phyloP scores from a whole-genome alignment of 495 filamentous ascomycete genomes.

The Tuber microsphaerosporum region DNA sequence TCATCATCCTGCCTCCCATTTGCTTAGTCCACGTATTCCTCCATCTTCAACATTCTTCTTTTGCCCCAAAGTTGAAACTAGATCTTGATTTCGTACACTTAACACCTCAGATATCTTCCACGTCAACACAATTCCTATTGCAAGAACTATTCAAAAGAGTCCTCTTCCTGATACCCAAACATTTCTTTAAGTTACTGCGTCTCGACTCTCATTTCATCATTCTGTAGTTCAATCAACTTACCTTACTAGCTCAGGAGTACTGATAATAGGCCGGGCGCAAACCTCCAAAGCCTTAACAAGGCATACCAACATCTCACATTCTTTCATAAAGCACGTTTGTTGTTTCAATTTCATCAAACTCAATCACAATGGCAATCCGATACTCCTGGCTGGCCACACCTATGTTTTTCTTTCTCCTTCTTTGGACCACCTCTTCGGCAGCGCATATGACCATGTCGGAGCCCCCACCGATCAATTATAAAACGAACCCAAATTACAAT shows the following conservation, averaged over 20 bases:
- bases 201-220: conserved; percentile 14
- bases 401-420: conserved; percentile 24
- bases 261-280: conserved; percentile 5
- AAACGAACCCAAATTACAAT: conserved; percentile 33
- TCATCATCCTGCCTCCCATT: conserved; percentile 20
- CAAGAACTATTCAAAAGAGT: conserved; percentile 14
- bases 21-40: conserved; percentile 30
- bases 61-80: conserved; percentile 25
- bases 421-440: conserved; percentile 16
- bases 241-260: neutral
- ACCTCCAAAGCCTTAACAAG: conserved; percentile 18
- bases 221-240: conserved; percentile 21
- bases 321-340: conserved; percentile 5
- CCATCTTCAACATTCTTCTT: conserved; percentile 21
- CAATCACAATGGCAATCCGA: conserved; percentile 15
- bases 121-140: conserved; percentile 32
- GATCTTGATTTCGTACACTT: conserved; percentile 24
- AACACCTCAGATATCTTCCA: conserved; percentile 33
- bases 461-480: conserved; percentile 41
- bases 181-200: conserved; percentile 30
- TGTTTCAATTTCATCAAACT: conserved; percentile 12
- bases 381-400: conserved; percentile 24
- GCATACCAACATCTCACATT: conserved; percentile 15
- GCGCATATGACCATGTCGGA: conserved; percentile 41
- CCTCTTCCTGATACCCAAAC: conserved; percentile 27